These are phyloP conservation scores for Biscogniauxia mediterranea DNA, from an alignment of 2,329 filamentous ascomycete species.

Conservation along the genomic window DNA sequence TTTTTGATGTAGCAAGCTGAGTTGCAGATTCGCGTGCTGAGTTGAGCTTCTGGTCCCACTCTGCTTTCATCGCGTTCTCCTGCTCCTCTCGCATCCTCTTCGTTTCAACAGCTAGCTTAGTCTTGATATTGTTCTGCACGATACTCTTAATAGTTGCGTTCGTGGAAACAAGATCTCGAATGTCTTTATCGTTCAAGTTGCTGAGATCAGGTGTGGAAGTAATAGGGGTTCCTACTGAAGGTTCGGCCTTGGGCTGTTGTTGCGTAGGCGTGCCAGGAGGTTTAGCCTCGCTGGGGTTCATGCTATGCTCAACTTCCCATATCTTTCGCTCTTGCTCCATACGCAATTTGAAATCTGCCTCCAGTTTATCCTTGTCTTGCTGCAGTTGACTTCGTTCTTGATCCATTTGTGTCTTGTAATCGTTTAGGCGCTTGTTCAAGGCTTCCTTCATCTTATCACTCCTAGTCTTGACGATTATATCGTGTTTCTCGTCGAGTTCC, in stretches of 20 bases:
- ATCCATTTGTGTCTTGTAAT: conserved; percentile 51
- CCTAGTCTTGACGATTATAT: conserved; percentile 60
- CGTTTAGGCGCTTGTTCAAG: conserved; percentile 68
- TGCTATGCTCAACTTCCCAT: conserved; percentile 28
- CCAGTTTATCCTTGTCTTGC: conserved; percentile 62
- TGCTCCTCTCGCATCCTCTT: conserved; percentile 56
- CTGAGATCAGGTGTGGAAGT: conserved; percentile 41
- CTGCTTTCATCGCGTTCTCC: conserved; percentile 44
- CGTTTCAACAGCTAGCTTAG: conserved; percentile 66
- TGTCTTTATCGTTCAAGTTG: conserved; percentile 52
- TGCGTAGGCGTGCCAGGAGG: conserved; percentile 36
- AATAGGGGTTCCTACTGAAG: conserved; percentile 33
- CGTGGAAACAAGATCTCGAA: conserved; percentile 54
- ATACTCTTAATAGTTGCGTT: conserved; percentile 59
- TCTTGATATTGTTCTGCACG: conserved; percentile 62
- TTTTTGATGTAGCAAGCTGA: conserved; percentile 73
- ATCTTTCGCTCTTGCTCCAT: conserved; percentile 32
- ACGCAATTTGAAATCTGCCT: conserved; percentile 45
- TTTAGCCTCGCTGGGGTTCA: conserved; percentile 12
- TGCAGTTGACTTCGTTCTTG: conserved; percentile 57
- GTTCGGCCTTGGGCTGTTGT: conserved; percentile 39
- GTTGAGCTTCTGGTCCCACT: conserved; percentile 52
- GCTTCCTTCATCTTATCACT: conserved; percentile 68
- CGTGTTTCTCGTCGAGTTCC: conserved; percentile 62
- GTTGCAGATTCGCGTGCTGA: conserved; percentile 62